A percentile compares a stretch with the other conserved stretches of the same genome.
Evolutionary conservation across 163 green algal genomes (phyloP).

Genomic region (Coccomyxa subellipsoidea): DNA sequence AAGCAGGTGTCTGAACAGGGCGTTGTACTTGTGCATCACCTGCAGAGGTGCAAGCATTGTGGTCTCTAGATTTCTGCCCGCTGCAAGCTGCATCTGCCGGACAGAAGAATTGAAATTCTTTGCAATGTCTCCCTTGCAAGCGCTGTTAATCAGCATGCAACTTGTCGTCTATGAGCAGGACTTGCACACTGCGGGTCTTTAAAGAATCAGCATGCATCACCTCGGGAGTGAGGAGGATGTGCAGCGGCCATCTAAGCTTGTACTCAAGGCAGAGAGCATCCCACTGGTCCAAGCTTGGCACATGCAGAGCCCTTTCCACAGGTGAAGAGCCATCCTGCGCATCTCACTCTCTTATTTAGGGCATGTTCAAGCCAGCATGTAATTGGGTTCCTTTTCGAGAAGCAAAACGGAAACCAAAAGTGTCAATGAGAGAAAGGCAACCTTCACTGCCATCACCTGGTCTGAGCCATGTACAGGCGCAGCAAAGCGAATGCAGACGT

Average conservation of each 20-base stretch:
- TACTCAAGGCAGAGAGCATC: conserved; percentile 70
- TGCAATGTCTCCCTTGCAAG: too few species aligned
- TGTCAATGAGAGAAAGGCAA: background rate
- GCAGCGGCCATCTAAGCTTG: conserved; percentile 73
- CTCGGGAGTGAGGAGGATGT: conserved; percentile 71
- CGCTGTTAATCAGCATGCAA: too few species aligned
- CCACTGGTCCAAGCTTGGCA: conserved; percentile 71
- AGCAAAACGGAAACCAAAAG: background rate
- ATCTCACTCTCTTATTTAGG: background rate
- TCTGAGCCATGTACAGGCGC: background rate
- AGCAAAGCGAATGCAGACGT: conserved; percentile 39
- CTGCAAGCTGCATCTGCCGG: too few species aligned
- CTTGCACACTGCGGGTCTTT: background rate
- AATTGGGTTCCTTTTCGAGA: background rate
- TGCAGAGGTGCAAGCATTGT: conserved; percentile 11
- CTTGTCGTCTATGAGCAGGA: too few species aligned
- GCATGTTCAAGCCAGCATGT: background rate
- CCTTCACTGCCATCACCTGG: background rate
- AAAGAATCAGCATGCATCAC: conserved; percentile 13
- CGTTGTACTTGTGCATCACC: conserved; percentile 64
- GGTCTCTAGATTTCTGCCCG: too few species aligned
- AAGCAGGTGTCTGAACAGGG: conserved; percentile 78
- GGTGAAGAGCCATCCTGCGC: background rate
- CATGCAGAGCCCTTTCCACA: conserved; percentile 15
- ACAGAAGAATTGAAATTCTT: background rate